Conservation (phyloP, 306 rosid species). For the Prinsepia uniflora region DNA sequence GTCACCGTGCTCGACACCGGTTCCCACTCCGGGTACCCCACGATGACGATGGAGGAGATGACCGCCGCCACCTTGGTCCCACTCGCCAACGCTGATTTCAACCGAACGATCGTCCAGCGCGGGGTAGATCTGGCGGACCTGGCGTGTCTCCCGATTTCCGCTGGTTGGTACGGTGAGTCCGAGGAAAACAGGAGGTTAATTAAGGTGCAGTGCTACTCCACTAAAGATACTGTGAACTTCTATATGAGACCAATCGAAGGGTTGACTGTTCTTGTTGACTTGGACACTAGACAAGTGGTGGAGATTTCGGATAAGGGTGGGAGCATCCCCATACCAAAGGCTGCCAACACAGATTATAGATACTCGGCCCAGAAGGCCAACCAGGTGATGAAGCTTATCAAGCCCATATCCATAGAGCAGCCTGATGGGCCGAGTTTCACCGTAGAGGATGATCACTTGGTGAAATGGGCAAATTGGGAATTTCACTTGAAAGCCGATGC, state of each 20-base stretch:
- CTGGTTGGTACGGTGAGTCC: constrained; percentile 67
- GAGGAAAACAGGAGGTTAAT: constrained; percentile 59
- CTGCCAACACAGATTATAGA: constrained; percentile 69
- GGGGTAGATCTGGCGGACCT: constrained; percentile 62
- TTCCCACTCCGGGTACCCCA: constrained; percentile 52
- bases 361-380: constrained; percentile 49
- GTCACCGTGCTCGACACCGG: constrained; percentile 26
- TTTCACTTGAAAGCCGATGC: constrained; percentile 76
- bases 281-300: constrained; percentile 50
- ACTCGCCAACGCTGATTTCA: constrained; percentile 41
- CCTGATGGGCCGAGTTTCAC: constrained; percentile 79
- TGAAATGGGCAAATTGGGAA: constrained; percentile 92
- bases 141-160: constrained; percentile 59
- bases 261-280: constrained; percentile 58
- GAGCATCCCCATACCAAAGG: constrained; percentile 58
- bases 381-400: constrained; percentile 35
- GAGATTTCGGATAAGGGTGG: constrained; percentile 54
- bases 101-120: constrained; percentile 49
- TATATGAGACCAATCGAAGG: constrained; percentile 96
- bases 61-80: constrained; percentile 39
- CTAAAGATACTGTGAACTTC: constrained; percentile 68
- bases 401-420: constrained; percentile 86
- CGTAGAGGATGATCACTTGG: constrained; percentile 50
- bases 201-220: constrained; percentile 76
- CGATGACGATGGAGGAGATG: constrained; percentile 65